phyloP scores from a whole-genome alignment of 1,284 basidiomycete species.

The Cutaneotrichosporon sp. region DNA sequence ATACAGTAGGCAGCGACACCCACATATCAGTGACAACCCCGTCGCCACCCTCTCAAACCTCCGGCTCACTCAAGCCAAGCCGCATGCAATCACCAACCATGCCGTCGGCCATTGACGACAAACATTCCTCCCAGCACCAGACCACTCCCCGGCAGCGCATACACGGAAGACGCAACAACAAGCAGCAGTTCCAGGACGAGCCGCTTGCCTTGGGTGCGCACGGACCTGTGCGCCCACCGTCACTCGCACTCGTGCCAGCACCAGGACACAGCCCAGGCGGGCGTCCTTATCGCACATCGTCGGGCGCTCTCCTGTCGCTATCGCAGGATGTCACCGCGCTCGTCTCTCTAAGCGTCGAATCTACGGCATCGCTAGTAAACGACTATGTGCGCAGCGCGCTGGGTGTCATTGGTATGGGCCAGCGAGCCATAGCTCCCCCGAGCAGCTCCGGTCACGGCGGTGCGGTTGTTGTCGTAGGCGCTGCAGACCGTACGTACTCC shows the following conservation, averaged over 20 bases:
- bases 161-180: conserved; percentile 1
- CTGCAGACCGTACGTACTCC: conserved; percentile 29
- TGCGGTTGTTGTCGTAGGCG: conserved; percentile 38
- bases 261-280: not conserved
- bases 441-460: conserved; percentile 21
- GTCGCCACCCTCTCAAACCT: too few species aligned
- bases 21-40: too few species aligned
- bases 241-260: conserved; percentile 6
- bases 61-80: not conserved
- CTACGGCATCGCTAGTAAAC: conserved; percentile 28
- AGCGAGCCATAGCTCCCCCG: conserved; percentile 2
- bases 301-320: conserved; percentile 28
- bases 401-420: conserved; percentile 24
- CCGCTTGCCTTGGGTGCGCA: not conserved
- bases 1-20: too few species aligned
- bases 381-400: conserved; percentile 26
- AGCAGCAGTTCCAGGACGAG: too few species aligned
- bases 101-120: not conserved
- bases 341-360: conserved; percentile 35
- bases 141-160: conserved; percentile 5
- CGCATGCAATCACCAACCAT: not conserved
- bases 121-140: not conserved
- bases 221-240: not conserved
- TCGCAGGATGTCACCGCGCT: conserved; percentile 40
- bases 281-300: conserved; percentile 1